Percentiles rank a stretch among this genome's conserved stretches.
These are phyloP conservation scores for Bromus sterilis DNA, from an alignment of 176 grass and related monocot species.

Conservation along the genomic window DNA sequence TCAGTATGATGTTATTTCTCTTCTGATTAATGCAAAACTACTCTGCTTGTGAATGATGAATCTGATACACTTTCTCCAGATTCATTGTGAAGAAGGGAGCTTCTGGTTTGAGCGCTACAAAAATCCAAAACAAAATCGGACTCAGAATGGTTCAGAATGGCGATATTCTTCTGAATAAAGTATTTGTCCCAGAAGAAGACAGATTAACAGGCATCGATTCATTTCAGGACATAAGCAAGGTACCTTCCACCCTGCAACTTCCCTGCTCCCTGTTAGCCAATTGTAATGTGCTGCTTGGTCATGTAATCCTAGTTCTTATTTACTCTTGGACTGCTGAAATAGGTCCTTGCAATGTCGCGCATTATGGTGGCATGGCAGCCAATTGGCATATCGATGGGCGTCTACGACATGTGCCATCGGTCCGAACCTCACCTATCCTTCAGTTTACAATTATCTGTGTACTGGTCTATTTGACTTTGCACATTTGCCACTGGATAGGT, in stretches of 20 bases:
- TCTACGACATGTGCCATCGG: slow-evolving; percentile 87
- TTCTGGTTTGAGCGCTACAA: slow-evolving; percentile 67
- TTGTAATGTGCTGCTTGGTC: neutral
- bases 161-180: slow-evolving; percentile 73
- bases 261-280: neutral
- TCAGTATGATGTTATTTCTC: neutral
- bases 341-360: slow-evolving; percentile 81
- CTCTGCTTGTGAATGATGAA: neutral
- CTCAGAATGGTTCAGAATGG: slow-evolving; percentile 94
- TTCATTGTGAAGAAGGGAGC: slow-evolving; percentile 90
- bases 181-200: slow-evolving; percentile 91
- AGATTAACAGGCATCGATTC: slow-evolving; percentile 65
- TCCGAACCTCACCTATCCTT: slow-evolving; percentile 11
- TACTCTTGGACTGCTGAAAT: slow-evolving; percentile 10
- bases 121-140: slow-evolving; percentile 96
- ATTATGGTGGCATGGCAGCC: slow-evolving; percentile 89
- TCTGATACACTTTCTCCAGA: slow-evolving; percentile 28
- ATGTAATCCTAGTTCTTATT: neutral
- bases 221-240: slow-evolving; percentile 88
- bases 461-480: neutral
- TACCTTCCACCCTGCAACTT: neutral
- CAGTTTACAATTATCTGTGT: neutral
- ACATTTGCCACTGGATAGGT: slow-evolving; percentile 33
- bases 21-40: neutral
- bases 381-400: slow-evolving; percentile 90